These are phyloP conservation scores for Pseudoturritis turrita DNA, from an alignment of 345 rosid species.

Conservation along the genomic window DNA sequence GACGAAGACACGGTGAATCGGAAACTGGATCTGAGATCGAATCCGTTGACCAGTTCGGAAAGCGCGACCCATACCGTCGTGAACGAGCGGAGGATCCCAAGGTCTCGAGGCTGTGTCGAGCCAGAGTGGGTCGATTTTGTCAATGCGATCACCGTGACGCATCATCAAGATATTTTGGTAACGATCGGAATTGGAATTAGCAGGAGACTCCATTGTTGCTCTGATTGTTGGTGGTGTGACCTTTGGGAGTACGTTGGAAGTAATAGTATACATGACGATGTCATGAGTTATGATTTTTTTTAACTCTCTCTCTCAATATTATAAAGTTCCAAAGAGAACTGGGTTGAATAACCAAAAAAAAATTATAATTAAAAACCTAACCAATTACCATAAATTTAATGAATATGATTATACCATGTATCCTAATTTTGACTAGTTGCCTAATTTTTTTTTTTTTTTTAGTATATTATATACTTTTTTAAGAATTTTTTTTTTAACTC, in stretches of 20 bases:
- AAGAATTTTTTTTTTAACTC: no score
- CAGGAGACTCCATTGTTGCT: slow-evolving; percentile 14
- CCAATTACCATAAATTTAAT: no score
- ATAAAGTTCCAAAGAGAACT: no score
- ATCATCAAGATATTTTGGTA: slow-evolving; percentile 63
- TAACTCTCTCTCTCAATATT: no score
- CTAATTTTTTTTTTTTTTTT: no score
- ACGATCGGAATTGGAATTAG: background rate
- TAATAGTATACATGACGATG: background rate
- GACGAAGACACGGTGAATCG: slow-evolving; percentile 70
- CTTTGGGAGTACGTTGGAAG: slow-evolving; percentile 12
- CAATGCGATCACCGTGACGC: slow-evolving; percentile 85
- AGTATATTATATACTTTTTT: no score
- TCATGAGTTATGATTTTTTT: background rate
- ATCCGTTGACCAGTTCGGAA: slow-evolving; percentile 41
- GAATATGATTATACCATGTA: no score
- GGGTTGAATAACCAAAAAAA: no score
- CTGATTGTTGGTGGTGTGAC: background rate
- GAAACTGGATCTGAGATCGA: slow-evolving; percentile 40
- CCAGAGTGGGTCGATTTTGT: slow-evolving; percentile 52
- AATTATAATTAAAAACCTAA: no score
- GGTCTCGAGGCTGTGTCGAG: slow-evolving; percentile 45
- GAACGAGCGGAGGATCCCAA: slow-evolving; percentile 73
- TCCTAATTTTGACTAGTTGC: no score
- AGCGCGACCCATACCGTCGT: slow-evolving; percentile 48